These are phyloP conservation scores for Picea abies DNA, from an alignment of 83 land plant species.

Conservation along the genomic window DNA sequence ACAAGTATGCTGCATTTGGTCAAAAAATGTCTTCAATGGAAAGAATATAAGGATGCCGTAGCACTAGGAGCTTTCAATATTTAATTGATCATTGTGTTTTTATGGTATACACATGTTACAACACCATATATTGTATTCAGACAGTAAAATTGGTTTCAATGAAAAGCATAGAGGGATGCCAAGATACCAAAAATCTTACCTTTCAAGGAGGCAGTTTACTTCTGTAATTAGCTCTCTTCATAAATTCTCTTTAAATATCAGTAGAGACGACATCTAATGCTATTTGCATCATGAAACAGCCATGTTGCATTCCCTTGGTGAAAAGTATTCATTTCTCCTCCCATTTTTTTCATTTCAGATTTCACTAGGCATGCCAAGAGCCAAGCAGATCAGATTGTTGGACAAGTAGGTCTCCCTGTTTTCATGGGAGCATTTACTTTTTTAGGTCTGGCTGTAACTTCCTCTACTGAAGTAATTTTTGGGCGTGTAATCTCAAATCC, in stretches of 20 bases:
- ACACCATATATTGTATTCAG: too few relatives aligned
- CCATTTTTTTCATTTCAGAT: constrained; percentile 33
- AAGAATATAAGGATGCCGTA: too few relatives aligned
- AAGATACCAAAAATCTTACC: not conserved
- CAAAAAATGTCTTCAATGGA: too few relatives aligned
- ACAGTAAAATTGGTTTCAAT: too few relatives aligned
- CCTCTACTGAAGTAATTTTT: constrained; percentile 76
- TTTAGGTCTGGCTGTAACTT: constrained; percentile 86
- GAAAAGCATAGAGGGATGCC: not conserved
- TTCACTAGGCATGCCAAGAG: constrained; percentile 77
- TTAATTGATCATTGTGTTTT: too few relatives aligned
- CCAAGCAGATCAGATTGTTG: constrained; percentile 79
- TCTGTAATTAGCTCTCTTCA: not conserved
- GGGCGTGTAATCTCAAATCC: constrained; percentile 80
- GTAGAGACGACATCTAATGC: not conserved
- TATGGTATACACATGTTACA: too few relatives aligned
- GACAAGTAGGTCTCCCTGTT: constrained; percentile 85
- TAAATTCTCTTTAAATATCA: not conserved
- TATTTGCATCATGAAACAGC: not conserved
- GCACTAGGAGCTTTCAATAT: too few relatives aligned
- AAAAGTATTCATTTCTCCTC: not conserved
- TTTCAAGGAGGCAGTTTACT: not conserved
- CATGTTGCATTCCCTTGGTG: not conserved
- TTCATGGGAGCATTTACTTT: constrained; percentile 87
- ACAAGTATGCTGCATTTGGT: too few relatives aligned